Evolutionary conservation across 2,329 filamentous ascomycete genomes (phyloP).

Genomic region (Hysterium pulicare): DNA sequence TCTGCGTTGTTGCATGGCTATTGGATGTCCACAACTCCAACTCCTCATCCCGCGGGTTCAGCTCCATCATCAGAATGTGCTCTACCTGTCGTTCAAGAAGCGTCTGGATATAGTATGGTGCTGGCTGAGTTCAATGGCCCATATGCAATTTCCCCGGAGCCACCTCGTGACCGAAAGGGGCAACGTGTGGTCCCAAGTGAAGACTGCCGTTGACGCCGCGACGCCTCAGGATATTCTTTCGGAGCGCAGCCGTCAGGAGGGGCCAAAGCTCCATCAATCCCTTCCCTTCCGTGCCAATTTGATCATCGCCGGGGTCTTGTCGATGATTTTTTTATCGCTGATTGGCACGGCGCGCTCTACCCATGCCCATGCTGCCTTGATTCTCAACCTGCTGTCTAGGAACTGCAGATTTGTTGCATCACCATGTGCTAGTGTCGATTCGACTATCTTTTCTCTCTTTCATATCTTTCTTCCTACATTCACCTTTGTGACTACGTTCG

Average conservation of each 20-base stretch:
- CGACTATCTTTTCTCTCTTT: too few species aligned
- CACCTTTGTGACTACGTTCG: too few species aligned
- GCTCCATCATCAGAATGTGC: background rate
- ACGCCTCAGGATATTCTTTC: slow-evolving; percentile 10
- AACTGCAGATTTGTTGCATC: too few species aligned
- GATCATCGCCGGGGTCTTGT: slow-evolving; percentile 19
- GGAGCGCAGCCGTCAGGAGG: slow-evolving; percentile 5
- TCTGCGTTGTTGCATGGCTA: slow-evolving; percentile 12
- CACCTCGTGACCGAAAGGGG: slow-evolving; percentile 18
- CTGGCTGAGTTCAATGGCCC: slow-evolving; percentile 13
- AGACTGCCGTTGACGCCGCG: slow-evolving; percentile 23
- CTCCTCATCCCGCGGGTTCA: slow-evolving; percentile 7
- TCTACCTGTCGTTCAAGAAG: background rate
- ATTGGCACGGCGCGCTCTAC: slow-evolving; percentile 7
- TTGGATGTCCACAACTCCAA: slow-evolving; percentile 11
- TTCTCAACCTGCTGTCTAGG: too few species aligned
- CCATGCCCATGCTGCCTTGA: background rate
- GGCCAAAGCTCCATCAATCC: slow-evolving; percentile 5
- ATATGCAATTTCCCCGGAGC: slow-evolving; percentile 25
- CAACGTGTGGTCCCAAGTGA: slow-evolving; percentile 17
- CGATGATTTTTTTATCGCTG: slow-evolving; percentile 19
- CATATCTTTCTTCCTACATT: too few species aligned
- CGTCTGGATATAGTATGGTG: slow-evolving; percentile 7
- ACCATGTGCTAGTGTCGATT: too few species aligned
- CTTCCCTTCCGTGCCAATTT: slow-evolving; percentile 22